Evolutionary conservation across 129 eudicot species (phyloP).

Genomic region (Escallonia herrerae): DNA sequence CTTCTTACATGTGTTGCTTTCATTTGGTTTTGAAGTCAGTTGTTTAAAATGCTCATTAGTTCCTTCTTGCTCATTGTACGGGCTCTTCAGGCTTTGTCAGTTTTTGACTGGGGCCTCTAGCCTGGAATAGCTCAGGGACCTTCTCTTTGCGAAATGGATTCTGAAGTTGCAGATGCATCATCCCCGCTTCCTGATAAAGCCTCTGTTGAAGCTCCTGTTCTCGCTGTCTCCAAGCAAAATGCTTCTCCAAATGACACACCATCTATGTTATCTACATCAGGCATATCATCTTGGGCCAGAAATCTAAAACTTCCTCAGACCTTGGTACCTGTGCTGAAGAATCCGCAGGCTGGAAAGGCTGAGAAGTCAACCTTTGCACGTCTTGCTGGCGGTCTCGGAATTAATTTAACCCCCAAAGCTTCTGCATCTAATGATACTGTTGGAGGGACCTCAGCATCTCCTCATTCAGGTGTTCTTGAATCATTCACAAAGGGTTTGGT

Average conservation of each 20-base stretch:
- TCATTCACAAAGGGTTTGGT: constrained; percentile 79
- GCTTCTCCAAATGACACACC: constrained; percentile 25
- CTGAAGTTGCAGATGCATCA: constrained; percentile 33
- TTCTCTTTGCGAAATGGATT: constrained; percentile 57
- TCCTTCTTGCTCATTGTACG: neutral
- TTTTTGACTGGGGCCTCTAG: neutral
- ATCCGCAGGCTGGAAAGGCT: constrained; percentile 32
- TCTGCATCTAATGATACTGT: constrained; percentile 34
- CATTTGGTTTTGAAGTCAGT: neutral
- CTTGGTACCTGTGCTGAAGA: constrained; percentile 24
- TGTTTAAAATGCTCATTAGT: neutral
- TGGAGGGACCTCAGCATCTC: constrained; percentile 22
- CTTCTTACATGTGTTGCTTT: neutral
- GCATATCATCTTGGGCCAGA: constrained; percentile 43
- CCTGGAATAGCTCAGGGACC: neutral
- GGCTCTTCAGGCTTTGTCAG: neutral
- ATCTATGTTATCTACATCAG: constrained; percentile 31
- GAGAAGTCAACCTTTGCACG: constrained; percentile 61
- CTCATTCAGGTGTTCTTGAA: constrained; percentile 56
- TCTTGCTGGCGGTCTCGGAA: constrained; percentile 58
- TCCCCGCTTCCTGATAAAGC: constrained; percentile 28
- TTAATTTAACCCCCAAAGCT: constrained; percentile 30
- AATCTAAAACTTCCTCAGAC: constrained; percentile 37
- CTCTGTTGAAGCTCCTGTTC: constrained; percentile 24
- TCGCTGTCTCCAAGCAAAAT: constrained; percentile 21